phyloP scores from a whole-genome alignment of 116 monocot species.

The Dioscorea cayenensis region DNA sequence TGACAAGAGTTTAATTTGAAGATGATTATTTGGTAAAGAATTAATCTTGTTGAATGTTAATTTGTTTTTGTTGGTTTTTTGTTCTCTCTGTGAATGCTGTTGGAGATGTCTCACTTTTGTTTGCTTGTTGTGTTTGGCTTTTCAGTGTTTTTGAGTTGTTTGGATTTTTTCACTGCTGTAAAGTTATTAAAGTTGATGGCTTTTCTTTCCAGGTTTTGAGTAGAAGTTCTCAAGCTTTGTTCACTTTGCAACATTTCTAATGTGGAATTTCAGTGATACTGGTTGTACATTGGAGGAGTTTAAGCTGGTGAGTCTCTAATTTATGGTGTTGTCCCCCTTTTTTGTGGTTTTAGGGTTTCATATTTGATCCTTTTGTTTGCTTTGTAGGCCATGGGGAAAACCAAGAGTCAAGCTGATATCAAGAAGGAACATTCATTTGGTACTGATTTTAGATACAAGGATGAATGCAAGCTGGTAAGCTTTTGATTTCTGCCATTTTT shows the following conservation, averaged over 20 bases:
- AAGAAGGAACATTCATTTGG: conserved; percentile 14
- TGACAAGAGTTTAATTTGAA: too few relatives aligned
- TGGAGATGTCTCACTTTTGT: background rate
- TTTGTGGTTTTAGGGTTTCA: background rate
- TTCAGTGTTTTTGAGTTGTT: background rate
- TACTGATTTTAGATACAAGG: background rate
- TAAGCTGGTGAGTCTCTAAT: conserved; percentile 6
- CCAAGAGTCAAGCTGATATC: conserved; percentile 13
- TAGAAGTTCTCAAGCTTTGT: background rate
- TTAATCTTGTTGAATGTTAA: too few relatives aligned
- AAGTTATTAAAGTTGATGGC: background rate
- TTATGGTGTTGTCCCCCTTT: background rate
- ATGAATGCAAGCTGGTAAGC: too few relatives aligned
- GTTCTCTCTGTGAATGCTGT: background rate
- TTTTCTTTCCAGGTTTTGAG: conserved; percentile 2
- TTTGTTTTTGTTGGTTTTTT: background rate
- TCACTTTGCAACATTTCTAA: too few relatives aligned
- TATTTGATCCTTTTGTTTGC: conserved; percentile 1
- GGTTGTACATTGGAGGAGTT: conserved; percentile 16
- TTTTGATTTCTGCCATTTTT: too few relatives aligned
- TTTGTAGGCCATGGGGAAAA: conserved; percentile 32
- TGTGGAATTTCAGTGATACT: conserved; percentile 11
- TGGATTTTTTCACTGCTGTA: background rate
- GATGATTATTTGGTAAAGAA: too few relatives aligned
- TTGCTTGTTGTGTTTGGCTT: background rate